These are phyloP conservation scores for Candida odintsovae DNA, from an alignment of 805 yeast species.

Conservation along the genomic window DNA sequence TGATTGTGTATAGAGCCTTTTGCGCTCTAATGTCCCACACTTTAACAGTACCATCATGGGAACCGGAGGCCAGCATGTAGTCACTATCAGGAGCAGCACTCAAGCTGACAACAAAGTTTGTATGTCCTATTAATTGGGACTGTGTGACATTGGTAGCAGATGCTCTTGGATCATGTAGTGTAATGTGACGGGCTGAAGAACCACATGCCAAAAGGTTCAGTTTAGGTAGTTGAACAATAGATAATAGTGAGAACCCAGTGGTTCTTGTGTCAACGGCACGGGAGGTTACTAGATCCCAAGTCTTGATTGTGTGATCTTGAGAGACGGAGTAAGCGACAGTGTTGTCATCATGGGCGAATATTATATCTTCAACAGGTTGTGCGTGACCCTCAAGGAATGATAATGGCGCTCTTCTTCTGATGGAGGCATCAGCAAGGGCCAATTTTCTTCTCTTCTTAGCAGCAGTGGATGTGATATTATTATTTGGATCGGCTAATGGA, in stretches of 20 bases:
- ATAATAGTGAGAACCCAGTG: slow-evolving; percentile 79
- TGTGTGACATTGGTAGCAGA: slow-evolving; percentile 54
- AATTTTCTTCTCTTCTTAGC: slow-evolving; percentile 84
- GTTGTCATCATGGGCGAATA: slow-evolving; percentile 64
- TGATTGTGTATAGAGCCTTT: slow-evolving; percentile 72
- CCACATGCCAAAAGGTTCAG: slow-evolving; percentile 80
- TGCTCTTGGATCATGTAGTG: slow-evolving; percentile 86
- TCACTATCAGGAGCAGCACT: slow-evolving; percentile 72
- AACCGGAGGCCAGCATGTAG: slow-evolving; percentile 79
- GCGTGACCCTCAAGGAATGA: slow-evolving; percentile 74
- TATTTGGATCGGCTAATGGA: slow-evolving; percentile 38
- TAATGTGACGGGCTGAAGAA: slow-evolving; percentile 97
- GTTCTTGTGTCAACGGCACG: slow-evolving; percentile 82
- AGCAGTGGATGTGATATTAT: slow-evolving; percentile 58
- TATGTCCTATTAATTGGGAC: slow-evolving; percentile 81
- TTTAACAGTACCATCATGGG: slow-evolving; percentile 94
- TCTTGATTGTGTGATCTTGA: slow-evolving; percentile 90
- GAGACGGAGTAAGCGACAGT: slow-evolving; percentile 91
- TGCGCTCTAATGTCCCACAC: slow-evolving; percentile 95
- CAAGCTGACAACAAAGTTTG: slow-evolving; percentile 81
- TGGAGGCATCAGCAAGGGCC: slow-evolving; percentile 69
- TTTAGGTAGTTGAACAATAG: slow-evolving; percentile 62
- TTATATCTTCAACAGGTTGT: slow-evolving; percentile 82
- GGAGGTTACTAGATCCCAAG: slow-evolving; percentile 92
- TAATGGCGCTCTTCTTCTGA: slow-evolving; percentile 78